Base-by-base conservation (phyloP, 2,329 filamentous ascomycete genomes). In the Ceratocystis lukuohia region DNA sequence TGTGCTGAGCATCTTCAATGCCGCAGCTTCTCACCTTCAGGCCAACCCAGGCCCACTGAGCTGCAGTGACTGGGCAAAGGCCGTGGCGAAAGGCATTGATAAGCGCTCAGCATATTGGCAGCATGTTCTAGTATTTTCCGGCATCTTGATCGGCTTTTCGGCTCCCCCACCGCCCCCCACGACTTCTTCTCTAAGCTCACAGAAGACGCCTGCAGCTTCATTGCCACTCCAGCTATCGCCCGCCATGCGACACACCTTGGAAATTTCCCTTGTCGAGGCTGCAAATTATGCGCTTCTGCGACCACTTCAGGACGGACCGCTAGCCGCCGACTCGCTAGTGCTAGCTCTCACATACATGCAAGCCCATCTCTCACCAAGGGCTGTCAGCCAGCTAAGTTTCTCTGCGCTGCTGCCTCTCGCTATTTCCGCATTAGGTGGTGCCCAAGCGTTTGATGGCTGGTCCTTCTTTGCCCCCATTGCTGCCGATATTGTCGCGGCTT, bases 291-390 rank as follows among this genome's bases (percentile, higher is more conserved):
- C 90, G 0, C 75, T 96, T n/a, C 75, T 79, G 65, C 74, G 78
- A 4, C 74, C 74, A 10, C 70, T 72, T 20, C 73, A 75, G 56
- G 78, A 79, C 10, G 77, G 75, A 0, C 74, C 72, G 5, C 71
- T 77, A 12, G 80, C 78, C 0, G 75, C 76, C 6, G 78, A 74
- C 5, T 80, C 82, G 5, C 82, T 93, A 37, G 82, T 86, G 0
- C 80, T 94, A 71, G 86, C 89, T 0, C 76, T 96, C 69, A 90
- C 88, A 70, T 89, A 91, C 72, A 85, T 85, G 0, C 92, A 95
- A 70, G 86, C 88, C 2, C 78, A 88, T 30, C 75, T 96, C 6
- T 84, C 86, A 0, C 82, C 86, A 64, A 74, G 76, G 2, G 80
- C 87, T 67, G 81, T 81, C 69, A 75, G 76, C 5, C 76, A 80